Conservation (phyloP, 2,329 filamentous ascomycete genomes). For the Penicillium sp. region DNA sequence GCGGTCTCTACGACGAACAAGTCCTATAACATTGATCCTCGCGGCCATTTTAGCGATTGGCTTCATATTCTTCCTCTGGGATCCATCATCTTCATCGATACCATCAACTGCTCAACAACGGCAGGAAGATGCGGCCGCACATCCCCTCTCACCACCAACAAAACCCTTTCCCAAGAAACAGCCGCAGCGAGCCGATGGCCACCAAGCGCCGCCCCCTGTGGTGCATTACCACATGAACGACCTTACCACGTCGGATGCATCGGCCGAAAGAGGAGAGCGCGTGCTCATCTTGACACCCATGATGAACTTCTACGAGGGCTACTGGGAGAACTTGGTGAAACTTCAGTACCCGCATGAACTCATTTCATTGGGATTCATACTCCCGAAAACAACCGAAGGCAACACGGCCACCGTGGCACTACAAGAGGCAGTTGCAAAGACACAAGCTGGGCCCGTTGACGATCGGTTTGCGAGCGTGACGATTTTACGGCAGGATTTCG, state of each 20-base stretch:
- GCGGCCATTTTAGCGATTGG: constrained; percentile 69
- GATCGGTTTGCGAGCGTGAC: constrained; percentile 88
- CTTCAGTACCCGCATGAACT: constrained; percentile 89
- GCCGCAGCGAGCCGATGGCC: constrained; percentile 43
- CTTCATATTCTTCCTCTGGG: constrained; percentile 62
- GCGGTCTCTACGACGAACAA: constrained; percentile 73
- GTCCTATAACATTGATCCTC: constrained; percentile 69
- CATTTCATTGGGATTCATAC: constrained; percentile 92
- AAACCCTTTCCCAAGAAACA: constrained; percentile 69
- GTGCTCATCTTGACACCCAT: constrained; percentile 91
- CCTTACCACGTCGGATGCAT: constrained; percentile 74
- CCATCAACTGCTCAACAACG: constrained; percentile 48
- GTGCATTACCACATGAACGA: constrained; percentile 94
- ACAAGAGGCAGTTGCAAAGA: constrained; percentile 79
- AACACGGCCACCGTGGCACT: constrained; percentile 79
- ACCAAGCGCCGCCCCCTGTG: constrained; percentile 70
- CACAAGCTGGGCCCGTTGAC: constrained; percentile 75
- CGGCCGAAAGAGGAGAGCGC: constrained; percentile 74
- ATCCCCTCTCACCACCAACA: constrained; percentile 69
- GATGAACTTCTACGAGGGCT: constrained; percentile 85
- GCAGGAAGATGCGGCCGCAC: constrained; percentile 58
- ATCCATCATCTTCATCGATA: constrained; percentile 51
- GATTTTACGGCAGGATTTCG: constrained; percentile 92
- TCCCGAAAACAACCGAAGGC: constrained; percentile 88
- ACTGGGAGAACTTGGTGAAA: constrained; percentile 89